Conservation (phyloP, 768 basidiomycete genomes). For the Dacryopinax spathularia region DNA sequence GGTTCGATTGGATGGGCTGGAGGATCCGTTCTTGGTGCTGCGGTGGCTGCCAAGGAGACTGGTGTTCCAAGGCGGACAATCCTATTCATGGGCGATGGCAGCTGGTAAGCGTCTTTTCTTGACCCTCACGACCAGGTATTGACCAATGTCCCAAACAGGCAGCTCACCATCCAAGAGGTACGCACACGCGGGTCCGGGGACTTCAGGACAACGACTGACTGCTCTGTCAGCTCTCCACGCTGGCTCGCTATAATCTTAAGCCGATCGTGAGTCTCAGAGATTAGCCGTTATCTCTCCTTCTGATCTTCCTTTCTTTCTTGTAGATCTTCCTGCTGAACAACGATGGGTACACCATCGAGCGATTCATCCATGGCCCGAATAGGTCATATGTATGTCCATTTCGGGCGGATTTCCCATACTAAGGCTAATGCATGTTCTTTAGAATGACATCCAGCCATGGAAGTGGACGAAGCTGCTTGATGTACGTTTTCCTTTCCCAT, state of each 20-base stretch:
- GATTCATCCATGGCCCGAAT: slow-evolving; percentile 32
- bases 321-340: slow-evolving; percentile 26
- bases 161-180: slow-evolving; percentile 62
- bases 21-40: slow-evolving; percentile 60
- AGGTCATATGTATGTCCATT: slow-evolving; percentile 17
- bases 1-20: slow-evolving; percentile 87
- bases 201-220: background rate
- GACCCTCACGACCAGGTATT: slow-evolving; percentile 3
- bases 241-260: slow-evolving; percentile 55
- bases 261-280: slow-evolving; percentile 73
- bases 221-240: slow-evolving; percentile 41
- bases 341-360: slow-evolving; percentile 76
- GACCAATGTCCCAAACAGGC: slow-evolving; percentile 28
- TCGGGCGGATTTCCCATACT: background rate
- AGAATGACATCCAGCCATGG: slow-evolving; percentile 73
- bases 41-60: slow-evolving; percentile 58
- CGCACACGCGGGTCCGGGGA: too few relatives aligned
- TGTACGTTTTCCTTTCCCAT: slow-evolving; percentile 21
- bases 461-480: slow-evolving; percentile 26
- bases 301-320: background rate
- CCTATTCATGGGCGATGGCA: slow-evolving; percentile 76
- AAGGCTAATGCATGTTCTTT: slow-evolving; percentile 7
- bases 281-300: background rate
- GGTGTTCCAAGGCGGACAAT: slow-evolving; percentile 49
- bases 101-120: slow-evolving; percentile 36